These are phyloP conservation scores for Scedosporium apiospermum DNA, from an alignment of 2,329 filamentous ascomycete species.

Conservation along the genomic window DNA sequence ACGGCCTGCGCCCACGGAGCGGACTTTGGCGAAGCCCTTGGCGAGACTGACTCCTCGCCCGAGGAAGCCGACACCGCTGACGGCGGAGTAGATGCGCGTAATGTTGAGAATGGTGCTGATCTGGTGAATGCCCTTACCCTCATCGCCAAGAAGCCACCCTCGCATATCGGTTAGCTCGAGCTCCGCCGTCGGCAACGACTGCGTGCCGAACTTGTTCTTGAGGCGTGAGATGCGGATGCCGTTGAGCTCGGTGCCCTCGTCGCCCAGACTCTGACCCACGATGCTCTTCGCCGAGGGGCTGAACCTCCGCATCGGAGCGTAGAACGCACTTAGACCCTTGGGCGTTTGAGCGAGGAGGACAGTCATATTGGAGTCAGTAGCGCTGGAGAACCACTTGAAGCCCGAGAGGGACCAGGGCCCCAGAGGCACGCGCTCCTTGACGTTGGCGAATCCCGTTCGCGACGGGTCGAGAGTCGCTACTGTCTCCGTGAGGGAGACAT, in stretches of 20 bases:
- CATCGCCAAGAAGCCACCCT: constrained; percentile 55
- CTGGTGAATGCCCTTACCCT: constrained; percentile 58
- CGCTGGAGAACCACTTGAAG: constrained; percentile 51
- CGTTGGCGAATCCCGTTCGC: constrained; percentile 43
- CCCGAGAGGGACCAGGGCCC: constrained; percentile 54
- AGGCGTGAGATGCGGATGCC: constrained; percentile 59
- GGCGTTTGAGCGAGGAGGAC: constrained; percentile 48
- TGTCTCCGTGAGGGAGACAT: constrained; percentile 58
- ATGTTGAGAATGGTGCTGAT: constrained; percentile 62
- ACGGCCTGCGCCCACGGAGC: constrained; percentile 34
- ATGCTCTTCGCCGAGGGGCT: constrained; percentile 20
- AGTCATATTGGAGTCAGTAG: constrained; percentile 35
- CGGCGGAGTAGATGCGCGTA: constrained; percentile 49
- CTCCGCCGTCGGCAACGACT: constrained; percentile 62
- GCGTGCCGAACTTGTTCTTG: constrained; percentile 65
- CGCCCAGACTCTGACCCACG: constrained; percentile 11
- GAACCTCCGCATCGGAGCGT: constrained; percentile 49
- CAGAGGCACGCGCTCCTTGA: constrained; percentile 48
- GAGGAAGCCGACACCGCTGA: constrained; percentile 41
- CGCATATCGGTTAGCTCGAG: constrained; percentile 55
- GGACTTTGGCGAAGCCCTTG: constrained; percentile 47
- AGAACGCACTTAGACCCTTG: constrained; percentile 50
- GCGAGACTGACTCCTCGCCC: constrained; percentile 48
- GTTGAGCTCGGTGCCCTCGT: constrained; percentile 42
- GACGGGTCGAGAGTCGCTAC: constrained; percentile 28